Base-by-base conservation (phyloP, 2,329 filamentous ascomycete genomes). In the Neurospora crassa region DNA sequence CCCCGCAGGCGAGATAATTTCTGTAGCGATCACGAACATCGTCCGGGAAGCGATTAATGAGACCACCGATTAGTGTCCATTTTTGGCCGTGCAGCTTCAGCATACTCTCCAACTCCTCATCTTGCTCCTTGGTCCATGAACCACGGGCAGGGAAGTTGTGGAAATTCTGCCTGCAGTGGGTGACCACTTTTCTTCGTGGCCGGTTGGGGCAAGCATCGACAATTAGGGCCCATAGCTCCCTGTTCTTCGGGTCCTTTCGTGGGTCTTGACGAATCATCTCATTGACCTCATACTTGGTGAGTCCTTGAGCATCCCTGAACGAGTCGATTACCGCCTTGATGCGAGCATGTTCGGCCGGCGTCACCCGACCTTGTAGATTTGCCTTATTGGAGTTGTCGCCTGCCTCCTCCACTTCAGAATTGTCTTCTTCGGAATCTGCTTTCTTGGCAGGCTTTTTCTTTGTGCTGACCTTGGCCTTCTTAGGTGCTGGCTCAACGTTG, bases 11-110 rank as follows among this genome's bases (percentile, higher is more conserved):
- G 29, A 91, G 80, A 75, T 91, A 89, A 75, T 92, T 91, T 47
- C 89, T 85, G 83, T 90, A 92, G 3, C 91, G 88, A 78, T 93
- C 91, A 69, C 90, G 86, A 69, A 90, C 84, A 77, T 93, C 90
- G 72, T 89, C 86, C 0, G 87, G 83, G 47, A 89, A 86, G 6
- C 92, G 88, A 73, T 89, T 89, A 74, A 92, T 85, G 29, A 87
- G 74, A n/a, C 83, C 81, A 0, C 85, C 88, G 74, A 94, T 91
- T 40, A 83, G 74, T 12, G 84, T 84, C 89, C 91, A 94, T 72
- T 88, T 86, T 18, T 82, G 84, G 1, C 84, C 83, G 68, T 86
- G 79, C n/a, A 79, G 73, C 3, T 84, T 80, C 69, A 86, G 83
- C 6, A 87, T 78, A 1, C 81, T 73, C 5, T 77, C 80, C 7